Evolutionary conservation across 352 stramenopile genomes (phyloP).

Genomic region (Blastocystis hominis): DNA sequence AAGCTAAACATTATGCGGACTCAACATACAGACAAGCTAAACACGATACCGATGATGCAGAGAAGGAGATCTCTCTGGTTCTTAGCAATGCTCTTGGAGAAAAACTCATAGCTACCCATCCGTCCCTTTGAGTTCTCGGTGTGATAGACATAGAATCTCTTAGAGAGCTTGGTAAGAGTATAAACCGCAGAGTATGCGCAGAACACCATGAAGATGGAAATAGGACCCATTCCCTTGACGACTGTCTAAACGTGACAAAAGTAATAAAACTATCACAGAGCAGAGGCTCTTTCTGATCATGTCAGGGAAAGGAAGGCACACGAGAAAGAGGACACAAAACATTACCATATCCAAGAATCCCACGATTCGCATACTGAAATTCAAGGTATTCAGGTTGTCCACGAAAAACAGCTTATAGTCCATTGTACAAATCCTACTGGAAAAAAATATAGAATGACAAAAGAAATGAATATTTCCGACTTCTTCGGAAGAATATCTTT

Average conservation of each 20-base stretch:
- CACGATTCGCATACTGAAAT: conserved; percentile 45
- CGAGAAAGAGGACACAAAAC: conserved; percentile 9
- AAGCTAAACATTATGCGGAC: neutral
- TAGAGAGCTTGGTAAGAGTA: conserved; percentile 31
- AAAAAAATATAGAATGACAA: neutral
- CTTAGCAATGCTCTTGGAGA: conserved; percentile 50
- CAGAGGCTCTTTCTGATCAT: conserved; percentile 2
- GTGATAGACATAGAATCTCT: neutral
- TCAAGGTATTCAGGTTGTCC: conserved; percentile 49
- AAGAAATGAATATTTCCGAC: neutral
- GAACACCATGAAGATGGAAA: conserved; percentile 53
- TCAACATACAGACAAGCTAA: neutral
- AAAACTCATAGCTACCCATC: neutral
- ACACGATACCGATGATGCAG: neutral
- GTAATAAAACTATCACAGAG: neutral
- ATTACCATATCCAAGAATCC: neutral
- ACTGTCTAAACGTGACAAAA: neutral
- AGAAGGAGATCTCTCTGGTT: conserved; percentile 55
- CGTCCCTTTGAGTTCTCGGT: neutral
- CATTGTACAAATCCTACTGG: neutral
- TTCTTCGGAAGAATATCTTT: neutral
- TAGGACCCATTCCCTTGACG: neutral
- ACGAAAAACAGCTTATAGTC: neutral
- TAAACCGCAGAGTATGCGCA: conserved; percentile 24
- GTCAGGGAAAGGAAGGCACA: conserved; percentile 18